Evolutionary conservation across 1,284 basidiomycete genomes (phyloP).

Genomic region (Ganoderma multipileum): DNA sequence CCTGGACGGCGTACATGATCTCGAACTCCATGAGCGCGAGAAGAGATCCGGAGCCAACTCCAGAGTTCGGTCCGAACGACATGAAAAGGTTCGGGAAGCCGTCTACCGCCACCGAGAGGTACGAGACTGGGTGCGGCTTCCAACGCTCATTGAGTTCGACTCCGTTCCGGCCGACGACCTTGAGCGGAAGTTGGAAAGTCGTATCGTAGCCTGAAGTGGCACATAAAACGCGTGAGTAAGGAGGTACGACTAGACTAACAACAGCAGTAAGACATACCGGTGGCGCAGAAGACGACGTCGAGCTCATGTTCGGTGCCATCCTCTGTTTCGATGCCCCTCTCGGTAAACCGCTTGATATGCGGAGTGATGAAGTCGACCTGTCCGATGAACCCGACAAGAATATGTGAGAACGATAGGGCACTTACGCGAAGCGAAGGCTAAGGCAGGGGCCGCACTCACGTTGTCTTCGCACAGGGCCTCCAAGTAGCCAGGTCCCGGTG

Average conservation of each 20-base stretch:
- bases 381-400: not conserved
- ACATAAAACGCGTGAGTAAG: not conserved
- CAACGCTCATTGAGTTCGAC: slow-evolving; percentile 55
- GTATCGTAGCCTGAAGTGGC: slow-evolving; percentile 55
- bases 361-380: slow-evolving; percentile 61
- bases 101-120: slow-evolving; percentile 60
- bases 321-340: slow-evolving; percentile 59
- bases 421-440: not conserved
- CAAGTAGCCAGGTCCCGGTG: slow-evolving; percentile 71
- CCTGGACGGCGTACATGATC: slow-evolving; percentile 59
- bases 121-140: slow-evolving; percentile 59
- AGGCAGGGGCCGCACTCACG: slow-evolving; percentile 40
- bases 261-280: slow-evolving; percentile 27
- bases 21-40: slow-evolving; percentile 61
- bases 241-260: not conserved
- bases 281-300: slow-evolving; percentile 55
- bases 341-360: slow-evolving; percentile 56
- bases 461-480: slow-evolving; percentile 68
- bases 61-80: slow-evolving; percentile 61
- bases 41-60: slow-evolving; percentile 60
- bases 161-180: slow-evolving; percentile 59
- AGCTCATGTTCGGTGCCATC: slow-evolving; percentile 61
- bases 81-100: slow-evolving; percentile 71
- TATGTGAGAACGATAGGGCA: not conserved
- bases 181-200: slow-evolving; percentile 55